Evolutionary conservation across 179 eudicot species (phyloP).

Genomic region (Gypsophila paniculata): DNA sequence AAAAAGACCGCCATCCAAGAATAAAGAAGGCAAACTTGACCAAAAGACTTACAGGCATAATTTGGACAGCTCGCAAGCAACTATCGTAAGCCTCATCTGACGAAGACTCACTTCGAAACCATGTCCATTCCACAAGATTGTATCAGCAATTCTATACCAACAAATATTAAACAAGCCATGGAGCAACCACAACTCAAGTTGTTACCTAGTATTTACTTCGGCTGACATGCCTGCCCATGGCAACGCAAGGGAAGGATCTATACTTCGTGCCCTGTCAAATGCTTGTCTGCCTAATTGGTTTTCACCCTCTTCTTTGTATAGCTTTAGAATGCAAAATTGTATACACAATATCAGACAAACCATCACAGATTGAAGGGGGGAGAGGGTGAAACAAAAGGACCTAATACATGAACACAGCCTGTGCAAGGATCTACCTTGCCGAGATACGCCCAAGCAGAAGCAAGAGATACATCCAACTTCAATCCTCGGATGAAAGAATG

Average conservation of each 20-base stretch:
- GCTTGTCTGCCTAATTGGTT: conserved; percentile 72
- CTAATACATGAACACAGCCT: neutral
- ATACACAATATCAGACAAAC: conserved; percentile 7
- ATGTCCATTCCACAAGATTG: conserved; percentile 22
- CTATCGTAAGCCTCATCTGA: conserved; percentile 91
- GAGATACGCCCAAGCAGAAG: conserved; percentile 96
- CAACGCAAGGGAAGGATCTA: conserved; percentile 94
- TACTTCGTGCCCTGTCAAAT: conserved; percentile 96
- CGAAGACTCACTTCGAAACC: conserved; percentile 45
- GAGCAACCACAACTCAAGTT: conserved; percentile 12
- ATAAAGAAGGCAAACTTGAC: neutral
- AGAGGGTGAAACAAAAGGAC: neutral
- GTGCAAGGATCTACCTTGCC: conserved; percentile 59
- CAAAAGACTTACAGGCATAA: conserved; percentile 60
- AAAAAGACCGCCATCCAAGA: neutral
- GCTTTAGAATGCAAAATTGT: conserved; percentile 43
- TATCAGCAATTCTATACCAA: conserved; percentile 8
- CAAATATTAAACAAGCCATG: neutral
- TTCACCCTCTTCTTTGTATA: conserved; percentile 69
- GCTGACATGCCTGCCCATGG: conserved; percentile 99
- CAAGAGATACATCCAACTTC: conserved; percentile 88
- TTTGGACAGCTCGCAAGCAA: conserved; percentile 87
- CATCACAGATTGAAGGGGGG: conserved; percentile 11
- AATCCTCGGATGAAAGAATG: conserved; percentile 85
- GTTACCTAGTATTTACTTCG: conserved; percentile 59